A percentile compares a stretch with the other conserved stretches of the same genome.
Conservation (phyloP, 2,329 filamentous ascomycete species). For the Pestalotiopsis sp. region DNA sequence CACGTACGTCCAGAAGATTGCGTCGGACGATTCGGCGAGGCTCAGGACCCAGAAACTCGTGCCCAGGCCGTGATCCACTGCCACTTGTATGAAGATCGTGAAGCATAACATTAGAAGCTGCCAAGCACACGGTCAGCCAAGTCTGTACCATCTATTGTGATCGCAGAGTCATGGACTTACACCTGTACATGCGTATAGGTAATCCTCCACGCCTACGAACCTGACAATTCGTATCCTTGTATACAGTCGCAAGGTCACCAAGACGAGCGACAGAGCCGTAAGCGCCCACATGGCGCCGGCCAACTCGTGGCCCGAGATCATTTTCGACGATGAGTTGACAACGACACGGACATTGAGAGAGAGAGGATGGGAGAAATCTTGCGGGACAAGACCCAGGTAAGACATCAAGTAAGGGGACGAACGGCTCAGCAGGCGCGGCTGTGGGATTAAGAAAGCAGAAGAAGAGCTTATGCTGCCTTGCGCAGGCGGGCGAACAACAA, state of each 20-base stretch:
- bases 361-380: neutral
- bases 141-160: neutral
- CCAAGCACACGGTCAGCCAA: neutral
- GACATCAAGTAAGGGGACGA: neutral
- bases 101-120: conserved; percentile 38
- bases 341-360: neutral
- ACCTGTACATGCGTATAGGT: conserved; percentile 38
- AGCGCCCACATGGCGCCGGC: conserved; percentile 37
- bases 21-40: conserved; percentile 34
- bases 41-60: conserved; percentile 34
- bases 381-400: neutral
- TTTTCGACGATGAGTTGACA: conserved; percentile 16
- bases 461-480: neutral
- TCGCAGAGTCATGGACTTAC: conserved; percentile 15
- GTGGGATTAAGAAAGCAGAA: neutral
- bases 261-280: conserved; percentile 30
- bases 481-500: neutral
- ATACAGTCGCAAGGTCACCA: conserved; percentile 28
- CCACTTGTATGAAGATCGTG: conserved; percentile 37
- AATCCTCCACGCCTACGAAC: conserved; percentile 39
- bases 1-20: conserved; percentile 42
- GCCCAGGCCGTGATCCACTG: conserved; percentile 37
- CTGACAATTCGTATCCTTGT: conserved; percentile 35
- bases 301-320: conserved; percentile 34
- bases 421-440: neutral